Evolutionary conservation across 306 rosid genomes (phyloP).

Genomic region (Sphenostylis stenocarpa): DNA sequence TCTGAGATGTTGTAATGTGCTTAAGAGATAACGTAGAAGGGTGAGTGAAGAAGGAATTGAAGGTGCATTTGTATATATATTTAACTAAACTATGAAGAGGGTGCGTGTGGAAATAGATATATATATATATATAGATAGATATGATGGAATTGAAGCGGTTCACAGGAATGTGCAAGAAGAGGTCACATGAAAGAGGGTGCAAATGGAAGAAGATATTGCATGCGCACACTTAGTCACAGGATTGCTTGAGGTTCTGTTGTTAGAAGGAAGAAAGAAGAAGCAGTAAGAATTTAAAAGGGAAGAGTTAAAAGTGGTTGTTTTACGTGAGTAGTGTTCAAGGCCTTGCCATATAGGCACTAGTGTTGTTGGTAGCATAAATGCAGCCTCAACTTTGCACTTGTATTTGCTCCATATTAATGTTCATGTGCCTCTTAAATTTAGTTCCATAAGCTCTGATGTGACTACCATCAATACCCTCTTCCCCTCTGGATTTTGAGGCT

Average conservation of each 20-base stretch:
- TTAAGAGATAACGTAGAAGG: neutral
- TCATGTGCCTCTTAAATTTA: slow-evolving; percentile 43
- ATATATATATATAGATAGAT: neutral
- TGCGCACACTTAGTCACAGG: slow-evolving; percentile 54
- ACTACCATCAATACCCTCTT: slow-evolving; percentile 50
- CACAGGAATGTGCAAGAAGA: slow-evolving; percentile 32
- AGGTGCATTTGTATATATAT: neutral
- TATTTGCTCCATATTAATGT: slow-evolving; percentile 21
- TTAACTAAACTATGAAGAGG: neutral
- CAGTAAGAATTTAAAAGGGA: slow-evolving; percentile 35
- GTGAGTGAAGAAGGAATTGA: neutral
- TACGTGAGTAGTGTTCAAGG: slow-evolving; percentile 53
- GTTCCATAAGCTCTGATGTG: slow-evolving; percentile 47
- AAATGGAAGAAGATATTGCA: neutral
- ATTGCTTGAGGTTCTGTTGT: slow-evolving; percentile 37
- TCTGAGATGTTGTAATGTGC: neutral
- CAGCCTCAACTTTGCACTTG: neutral
- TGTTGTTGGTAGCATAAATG: slow-evolving; percentile 43
- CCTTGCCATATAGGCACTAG: neutral
- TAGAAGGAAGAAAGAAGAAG: slow-evolving; percentile 37
- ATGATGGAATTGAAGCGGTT: slow-evolving; percentile 33
- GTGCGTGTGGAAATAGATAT: too few relatives aligned
- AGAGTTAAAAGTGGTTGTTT: slow-evolving; percentile 44
- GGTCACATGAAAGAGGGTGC: slow-evolving; percentile 45
- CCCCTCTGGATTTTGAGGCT: neutral